A percentile compares a stretch with the other conserved stretches of the same genome.
These are phyloP conservation scores for Coelastrella sp. DNA, from an alignment of 139 green algal species.

Conservation along the genomic window DNA sequence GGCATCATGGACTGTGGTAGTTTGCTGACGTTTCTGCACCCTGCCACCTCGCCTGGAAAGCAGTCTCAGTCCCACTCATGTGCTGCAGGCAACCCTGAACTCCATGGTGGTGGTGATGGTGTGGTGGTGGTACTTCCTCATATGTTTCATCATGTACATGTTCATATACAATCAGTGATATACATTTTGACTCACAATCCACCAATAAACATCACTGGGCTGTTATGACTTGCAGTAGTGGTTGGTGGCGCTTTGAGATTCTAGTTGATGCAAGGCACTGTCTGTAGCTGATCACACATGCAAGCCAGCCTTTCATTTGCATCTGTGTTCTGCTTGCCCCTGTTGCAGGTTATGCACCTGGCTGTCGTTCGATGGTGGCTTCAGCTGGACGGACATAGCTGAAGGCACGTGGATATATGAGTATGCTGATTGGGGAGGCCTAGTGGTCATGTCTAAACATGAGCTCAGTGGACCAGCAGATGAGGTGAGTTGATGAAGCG, in stretches of 20 bases:
- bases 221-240: neutral
- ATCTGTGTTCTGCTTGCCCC: too few relatives aligned
- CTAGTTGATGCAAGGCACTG: neutral
- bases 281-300: neutral
- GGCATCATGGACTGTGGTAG: too few relatives aligned
- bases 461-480: slow-evolving; percentile 51
- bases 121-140: too few relatives aligned
- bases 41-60: too few relatives aligned
- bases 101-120: too few relatives aligned
- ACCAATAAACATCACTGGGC: too few relatives aligned
- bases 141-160: too few relatives aligned
- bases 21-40: too few relatives aligned
- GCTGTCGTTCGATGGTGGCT: slow-evolving; percentile 88
- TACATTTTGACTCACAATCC: too few relatives aligned
- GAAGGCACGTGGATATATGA: slow-evolving; percentile 90
- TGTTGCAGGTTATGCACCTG: slow-evolving; percentile 77
- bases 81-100: too few relatives aligned
- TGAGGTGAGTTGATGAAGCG: neutral
- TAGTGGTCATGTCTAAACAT: slow-evolving; percentile 89
- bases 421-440: slow-evolving; percentile 91
- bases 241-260: neutral
- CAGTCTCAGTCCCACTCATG: too few relatives aligned
- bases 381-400: slow-evolving; percentile 90
- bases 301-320: neutral
- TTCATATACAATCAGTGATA: too few relatives aligned